Evolutionary conservation across 257 asterid species (phyloP).

Genomic region (Rauvolfia tetraphylla): DNA sequence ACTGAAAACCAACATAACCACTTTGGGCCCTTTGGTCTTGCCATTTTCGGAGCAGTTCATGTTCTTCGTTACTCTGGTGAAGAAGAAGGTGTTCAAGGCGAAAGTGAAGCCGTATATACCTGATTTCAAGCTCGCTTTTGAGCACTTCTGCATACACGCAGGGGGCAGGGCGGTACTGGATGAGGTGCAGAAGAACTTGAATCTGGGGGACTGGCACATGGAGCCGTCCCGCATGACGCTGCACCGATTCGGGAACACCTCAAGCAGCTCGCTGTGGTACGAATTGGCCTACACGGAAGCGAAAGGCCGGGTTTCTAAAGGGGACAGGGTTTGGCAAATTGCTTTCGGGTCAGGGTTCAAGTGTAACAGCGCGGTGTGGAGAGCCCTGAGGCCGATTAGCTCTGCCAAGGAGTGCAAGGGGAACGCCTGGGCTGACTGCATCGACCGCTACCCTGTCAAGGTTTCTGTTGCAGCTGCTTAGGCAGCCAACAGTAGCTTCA

Average conservation of each 20-base stretch:
- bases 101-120: conserved; percentile 42
- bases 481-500: neutral
- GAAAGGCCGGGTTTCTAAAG: conserved; percentile 46
- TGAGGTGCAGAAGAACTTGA: conserved; percentile 43
- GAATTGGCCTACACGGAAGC: conserved; percentile 54
- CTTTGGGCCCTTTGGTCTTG: conserved; percentile 38
- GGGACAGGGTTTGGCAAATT: conserved; percentile 58
- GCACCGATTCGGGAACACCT: conserved; percentile 58
- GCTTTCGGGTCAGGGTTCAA: conserved; percentile 67
- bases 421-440: conserved; percentile 49
- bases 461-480: conserved; percentile 6
- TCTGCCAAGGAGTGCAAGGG: conserved; percentile 21
- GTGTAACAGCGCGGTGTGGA: conserved; percentile 54
- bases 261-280: conserved; percentile 59
- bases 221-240: conserved; percentile 63
- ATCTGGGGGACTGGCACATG: conserved; percentile 39
- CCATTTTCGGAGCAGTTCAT: conserved; percentile 50
- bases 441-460: conserved; percentile 42
- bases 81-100: conserved; percentile 23
- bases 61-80: conserved; percentile 31
- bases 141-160: conserved; percentile 56
- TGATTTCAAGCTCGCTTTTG: conserved; percentile 41
- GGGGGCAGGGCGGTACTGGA: conserved; percentile 57
- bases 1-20: conserved; percentile 39
- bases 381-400: conserved; percentile 30